Conservation (phyloP, 2,329 filamentous ascomycete genomes). For the Achaetomium macrosporum region DNA sequence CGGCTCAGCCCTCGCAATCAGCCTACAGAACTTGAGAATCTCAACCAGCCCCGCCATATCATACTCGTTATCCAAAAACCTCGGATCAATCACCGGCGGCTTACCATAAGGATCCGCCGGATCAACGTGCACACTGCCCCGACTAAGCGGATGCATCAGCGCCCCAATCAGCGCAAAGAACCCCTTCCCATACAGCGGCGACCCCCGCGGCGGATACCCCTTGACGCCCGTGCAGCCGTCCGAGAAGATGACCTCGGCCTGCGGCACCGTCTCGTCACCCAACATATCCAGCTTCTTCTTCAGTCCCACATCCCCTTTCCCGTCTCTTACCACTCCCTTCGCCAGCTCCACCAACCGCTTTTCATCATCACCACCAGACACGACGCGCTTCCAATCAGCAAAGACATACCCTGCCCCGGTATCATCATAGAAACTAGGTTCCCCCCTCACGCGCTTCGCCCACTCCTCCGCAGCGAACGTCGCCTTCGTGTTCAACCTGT, state of each 20-base stretch:
- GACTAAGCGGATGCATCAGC: constrained; percentile 29
- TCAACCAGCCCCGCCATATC: constrained; percentile 25
- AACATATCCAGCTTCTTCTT: constrained; percentile 38
- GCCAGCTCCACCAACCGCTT: constrained; percentile 30
- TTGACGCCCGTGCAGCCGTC: constrained; percentile 40
- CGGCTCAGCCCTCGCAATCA: constrained; percentile 30
- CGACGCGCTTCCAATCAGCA: constrained; percentile 36
- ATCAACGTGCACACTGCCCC: constrained; percentile 31
- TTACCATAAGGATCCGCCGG: constrained; percentile 29
- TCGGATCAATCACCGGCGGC: constrained; percentile 32
- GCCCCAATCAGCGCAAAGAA: constrained; percentile 29
- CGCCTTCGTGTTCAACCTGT: constrained; percentile 28
- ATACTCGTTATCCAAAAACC: constrained; percentile 28
- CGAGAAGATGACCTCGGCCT: constrained; percentile 40
- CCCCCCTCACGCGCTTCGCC: constrained; percentile 30
- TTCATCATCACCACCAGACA: constrained; percentile 18
- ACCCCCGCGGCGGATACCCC: constrained; percentile 30
- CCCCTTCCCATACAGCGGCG: constrained; percentile 27
- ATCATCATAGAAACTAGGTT: constrained; percentile 35
- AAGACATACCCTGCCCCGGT: constrained; percentile 36
- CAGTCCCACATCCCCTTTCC: constrained; percentile 25
- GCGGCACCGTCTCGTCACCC: constrained; percentile 32
- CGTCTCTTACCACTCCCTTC: constrained; percentile 27
- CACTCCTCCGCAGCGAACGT: constrained; percentile 35
- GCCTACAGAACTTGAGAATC: constrained; percentile 29